These are phyloP conservation scores for Gremmenia infestans DNA, from an alignment of 2,329 filamentous ascomycete genomes.

Conservation along the genomic window DNA sequence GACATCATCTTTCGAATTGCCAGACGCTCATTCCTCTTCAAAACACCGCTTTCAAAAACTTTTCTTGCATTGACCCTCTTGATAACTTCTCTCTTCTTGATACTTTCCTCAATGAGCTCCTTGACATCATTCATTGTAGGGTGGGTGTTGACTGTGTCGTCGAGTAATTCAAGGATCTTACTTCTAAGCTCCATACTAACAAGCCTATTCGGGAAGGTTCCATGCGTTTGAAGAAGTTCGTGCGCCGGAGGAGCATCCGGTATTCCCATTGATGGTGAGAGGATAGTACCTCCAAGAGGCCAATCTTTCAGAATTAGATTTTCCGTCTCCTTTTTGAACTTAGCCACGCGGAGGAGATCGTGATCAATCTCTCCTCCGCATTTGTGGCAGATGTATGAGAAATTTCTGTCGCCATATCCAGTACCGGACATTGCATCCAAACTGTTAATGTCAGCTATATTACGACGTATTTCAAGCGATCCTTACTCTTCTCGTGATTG, in stretches of 20 bases:
- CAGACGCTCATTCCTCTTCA: slow-evolving; percentile 33
- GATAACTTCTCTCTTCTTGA: slow-evolving; percentile 37
- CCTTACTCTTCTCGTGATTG: slow-evolving; percentile 32
- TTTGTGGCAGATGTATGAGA: slow-evolving; percentile 43
- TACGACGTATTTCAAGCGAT: slow-evolving; percentile 8
- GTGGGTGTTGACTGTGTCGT: slow-evolving; percentile 24
- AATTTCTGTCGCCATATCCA: slow-evolving; percentile 57
- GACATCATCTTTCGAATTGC: slow-evolving; percentile 63
- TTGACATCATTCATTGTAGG: slow-evolving; percentile 49
- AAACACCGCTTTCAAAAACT: slow-evolving; percentile 19
- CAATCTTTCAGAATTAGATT: slow-evolving; percentile 40
- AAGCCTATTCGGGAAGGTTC: slow-evolving; percentile 54
- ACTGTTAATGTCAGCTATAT: slow-evolving; percentile 11
- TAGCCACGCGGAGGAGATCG: slow-evolving; percentile 54
- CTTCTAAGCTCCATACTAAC: slow-evolving; percentile 43
- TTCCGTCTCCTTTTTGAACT: slow-evolving; percentile 54
- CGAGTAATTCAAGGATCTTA: slow-evolving; percentile 38
- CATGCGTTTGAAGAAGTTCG: slow-evolving; percentile 18
- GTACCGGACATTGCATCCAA: slow-evolving; percentile 36
- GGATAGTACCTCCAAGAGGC: slow-evolving; percentile 65
- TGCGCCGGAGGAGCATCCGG: slow-evolving; percentile 35
- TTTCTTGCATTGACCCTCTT: slow-evolving; percentile 36
- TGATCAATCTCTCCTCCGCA: slow-evolving; percentile 51
- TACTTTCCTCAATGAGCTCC: slow-evolving; percentile 41
- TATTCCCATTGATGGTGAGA: slow-evolving; percentile 48